Percentiles rank a stretch among this genome's conserved stretches.
These are phyloP conservation scores for Guyanaporus albipodus DNA, from an alignment of 768 basidiomycete genomes.

Conservation along the genomic window DNA sequence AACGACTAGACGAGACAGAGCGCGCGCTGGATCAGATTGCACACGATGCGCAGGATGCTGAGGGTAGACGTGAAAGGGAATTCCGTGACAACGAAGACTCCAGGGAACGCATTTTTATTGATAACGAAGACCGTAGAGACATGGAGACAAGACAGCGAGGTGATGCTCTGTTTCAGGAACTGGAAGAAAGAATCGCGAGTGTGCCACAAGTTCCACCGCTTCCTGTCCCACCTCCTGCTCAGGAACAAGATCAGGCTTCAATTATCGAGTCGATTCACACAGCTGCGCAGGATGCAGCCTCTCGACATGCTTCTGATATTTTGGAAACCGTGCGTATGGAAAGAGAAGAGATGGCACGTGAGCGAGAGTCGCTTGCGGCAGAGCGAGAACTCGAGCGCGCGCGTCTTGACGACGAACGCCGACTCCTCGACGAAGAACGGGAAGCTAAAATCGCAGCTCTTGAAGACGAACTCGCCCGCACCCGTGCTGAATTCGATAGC, in stretches of 20 bases:
- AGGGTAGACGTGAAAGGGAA: constrained; percentile 59
- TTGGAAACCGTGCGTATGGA: constrained; percentile 54
- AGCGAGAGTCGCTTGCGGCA: constrained; percentile 49
- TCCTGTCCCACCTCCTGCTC: constrained; percentile 18
- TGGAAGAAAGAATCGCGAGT: constrained; percentile 28
- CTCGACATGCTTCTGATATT: constrained; percentile 55
- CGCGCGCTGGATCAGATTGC: constrained; percentile 45
- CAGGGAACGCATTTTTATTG: constrained; percentile 56
- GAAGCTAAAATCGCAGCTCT: constrained; percentile 54
- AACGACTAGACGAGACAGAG: constrained; percentile 56
- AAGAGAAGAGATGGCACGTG: constrained; percentile 53
- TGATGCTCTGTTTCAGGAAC: constrained; percentile 21
- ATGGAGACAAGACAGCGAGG: constrained; percentile 46
- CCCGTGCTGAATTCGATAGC: constrained; percentile 56
- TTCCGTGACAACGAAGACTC: constrained; percentile 66
- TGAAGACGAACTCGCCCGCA: constrained; percentile 57
- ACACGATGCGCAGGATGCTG: constrained; percentile 51
- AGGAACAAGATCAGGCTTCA: constrained; percentile 28
- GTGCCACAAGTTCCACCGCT: constrained; percentile 21
- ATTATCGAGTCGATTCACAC: constrained; percentile 37
- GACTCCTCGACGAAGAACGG: constrained; percentile 44
- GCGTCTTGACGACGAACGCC: constrained; percentile 48
- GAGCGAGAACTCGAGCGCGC: constrained; percentile 53
- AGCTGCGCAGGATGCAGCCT: constrained; percentile 51
- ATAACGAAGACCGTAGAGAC: constrained; percentile 55